phyloP scores from a whole-genome alignment of 2,329 filamentous ascomycete species.

The Phialocephala subalpina region DNA sequence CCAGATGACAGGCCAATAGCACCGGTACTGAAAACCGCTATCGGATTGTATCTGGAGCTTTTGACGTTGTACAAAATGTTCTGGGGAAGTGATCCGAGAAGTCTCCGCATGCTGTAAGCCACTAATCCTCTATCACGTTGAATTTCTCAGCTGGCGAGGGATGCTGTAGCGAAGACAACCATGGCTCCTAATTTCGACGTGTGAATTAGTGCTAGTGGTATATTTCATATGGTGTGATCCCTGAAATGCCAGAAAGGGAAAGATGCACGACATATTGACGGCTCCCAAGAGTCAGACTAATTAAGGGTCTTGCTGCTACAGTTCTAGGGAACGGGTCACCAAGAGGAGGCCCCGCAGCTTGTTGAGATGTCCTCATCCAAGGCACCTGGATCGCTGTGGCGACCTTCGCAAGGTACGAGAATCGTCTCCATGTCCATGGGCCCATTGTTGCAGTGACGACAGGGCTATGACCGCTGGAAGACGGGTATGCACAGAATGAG shows the following conservation, averaged over 20 bases:
- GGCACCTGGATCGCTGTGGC: not conserved
- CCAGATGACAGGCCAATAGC: slow-evolving; percentile 1
- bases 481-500: slow-evolving; percentile 7
- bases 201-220: not conserved
- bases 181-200: not conserved
- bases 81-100: not conserved
- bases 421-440: slow-evolving; percentile 7
- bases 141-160: slow-evolving; percentile 8
- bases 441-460: not conserved
- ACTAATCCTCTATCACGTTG: not conserved
- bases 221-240: not conserved
- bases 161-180: not conserved
- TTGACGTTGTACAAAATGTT: not conserved
- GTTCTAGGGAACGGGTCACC: not conserved
- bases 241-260: not conserved
- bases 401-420: not conserved
- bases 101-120: not conserved
- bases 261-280: slow-evolving; percentile 13
- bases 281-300: not conserved
- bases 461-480: not conserved
- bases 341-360: not conserved
- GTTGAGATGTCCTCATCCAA: not conserved
- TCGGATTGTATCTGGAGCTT: not conserved
- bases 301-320: not conserved
- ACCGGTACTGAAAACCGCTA: not conserved